A percentile compares a stretch with the other conserved stretches of the same genome.
phyloP scores from a whole-genome alignment of 116 monocot genomes.

The Phalaenopsis hybrid region DNA sequence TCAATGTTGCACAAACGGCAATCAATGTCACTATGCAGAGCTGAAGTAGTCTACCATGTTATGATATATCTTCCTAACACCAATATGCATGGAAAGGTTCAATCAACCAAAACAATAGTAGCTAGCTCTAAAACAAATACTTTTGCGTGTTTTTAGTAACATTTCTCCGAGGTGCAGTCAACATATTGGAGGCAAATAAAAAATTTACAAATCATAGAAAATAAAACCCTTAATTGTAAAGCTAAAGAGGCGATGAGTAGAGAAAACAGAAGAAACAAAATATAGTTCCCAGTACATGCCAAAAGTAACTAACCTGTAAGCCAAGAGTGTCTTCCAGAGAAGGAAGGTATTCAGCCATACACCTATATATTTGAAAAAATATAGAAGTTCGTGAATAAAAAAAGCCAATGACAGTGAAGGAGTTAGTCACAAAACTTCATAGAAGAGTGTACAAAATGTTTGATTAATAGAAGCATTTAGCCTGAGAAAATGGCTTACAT shows the following conservation, averaged over 20 bases:
- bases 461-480: background rate
- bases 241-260: background rate
- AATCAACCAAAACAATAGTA: background rate
- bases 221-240: background rate
- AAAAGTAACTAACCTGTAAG: slow-evolving; percentile 36
- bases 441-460: background rate
- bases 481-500: slow-evolving; percentile 52
- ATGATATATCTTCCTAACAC: background rate
- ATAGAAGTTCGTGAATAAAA: background rate
- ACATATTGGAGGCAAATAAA: background rate
- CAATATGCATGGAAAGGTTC: background rate
- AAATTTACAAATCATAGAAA: background rate
- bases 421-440: background rate
- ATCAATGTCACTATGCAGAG: background rate
- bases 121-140: background rate
- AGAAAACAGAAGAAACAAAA: background rate
- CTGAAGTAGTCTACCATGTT: background rate
- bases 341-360: slow-evolving; percentile 84
- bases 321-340: slow-evolving; percentile 62
- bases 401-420: background rate
- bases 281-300: background rate
- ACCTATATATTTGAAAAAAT: slow-evolving; percentile 33
- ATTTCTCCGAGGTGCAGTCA: background rate
- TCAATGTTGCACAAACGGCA: too few relatives aligned
- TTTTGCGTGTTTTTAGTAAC: background rate